Evolutionary conservation across 768 basidiomycete species (phyloP).

Genomic region (Auriscalpium microsporum): DNA sequence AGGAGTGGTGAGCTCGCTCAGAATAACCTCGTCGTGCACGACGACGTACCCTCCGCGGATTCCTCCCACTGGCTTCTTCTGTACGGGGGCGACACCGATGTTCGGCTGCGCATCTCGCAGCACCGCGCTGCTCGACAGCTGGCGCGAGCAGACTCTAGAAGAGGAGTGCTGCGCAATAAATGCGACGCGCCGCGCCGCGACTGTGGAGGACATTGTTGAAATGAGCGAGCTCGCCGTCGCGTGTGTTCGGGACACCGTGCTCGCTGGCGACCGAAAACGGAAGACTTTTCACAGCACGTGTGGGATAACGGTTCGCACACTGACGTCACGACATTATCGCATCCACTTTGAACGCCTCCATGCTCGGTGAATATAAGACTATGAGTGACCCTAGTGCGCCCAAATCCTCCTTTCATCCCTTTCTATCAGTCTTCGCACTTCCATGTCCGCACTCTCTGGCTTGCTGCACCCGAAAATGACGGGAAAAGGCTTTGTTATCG

Average conservation of each 20-base stretch:
- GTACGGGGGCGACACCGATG: constrained; percentile 44
- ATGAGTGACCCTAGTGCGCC: too few species aligned
- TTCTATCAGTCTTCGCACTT: neutral
- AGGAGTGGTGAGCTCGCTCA: neutral
- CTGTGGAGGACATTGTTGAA: constrained; percentile 28
- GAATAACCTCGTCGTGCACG: neutral
- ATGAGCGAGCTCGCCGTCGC: neutral
- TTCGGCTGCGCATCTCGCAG: constrained; percentile 33
- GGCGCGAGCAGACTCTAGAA: constrained; percentile 21
- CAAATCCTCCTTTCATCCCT: too few species aligned
- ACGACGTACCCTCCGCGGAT: constrained; percentile 34
- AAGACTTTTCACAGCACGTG: constrained; percentile 11
- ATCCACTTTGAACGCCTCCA: too few species aligned
- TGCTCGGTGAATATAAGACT: too few species aligned
- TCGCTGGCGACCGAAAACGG: neutral
- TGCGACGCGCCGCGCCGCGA: neutral
- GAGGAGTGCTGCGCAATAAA: constrained; percentile 1
- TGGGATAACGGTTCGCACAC: neutral
- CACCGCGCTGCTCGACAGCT: constrained; percentile 35
- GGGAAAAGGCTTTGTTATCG: constrained; percentile 15
- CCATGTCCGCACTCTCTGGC: neutral
- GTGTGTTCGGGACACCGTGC: neutral
- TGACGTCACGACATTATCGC: too few species aligned
- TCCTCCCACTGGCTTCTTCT: constrained; percentile 68
- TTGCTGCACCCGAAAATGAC: neutral